Base-by-base conservation (phyloP, 1,284 basidiomycete genomes). In the Naganishia albida region DNA sequence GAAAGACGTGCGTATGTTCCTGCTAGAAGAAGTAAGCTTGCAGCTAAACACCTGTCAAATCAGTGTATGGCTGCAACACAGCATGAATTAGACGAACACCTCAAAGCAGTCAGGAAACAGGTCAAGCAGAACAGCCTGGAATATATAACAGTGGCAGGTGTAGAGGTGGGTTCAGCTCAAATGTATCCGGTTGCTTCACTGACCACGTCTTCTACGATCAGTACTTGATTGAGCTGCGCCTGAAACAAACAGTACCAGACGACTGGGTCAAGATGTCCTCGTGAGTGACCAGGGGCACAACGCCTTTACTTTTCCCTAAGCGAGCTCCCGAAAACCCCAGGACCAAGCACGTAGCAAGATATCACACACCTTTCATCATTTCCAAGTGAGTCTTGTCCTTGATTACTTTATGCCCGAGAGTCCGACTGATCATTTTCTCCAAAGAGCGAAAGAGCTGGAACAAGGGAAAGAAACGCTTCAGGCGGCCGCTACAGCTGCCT, bases 191-290 rank as follows among this genome's bases (percentile, higher is more conserved):
- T 15, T 1, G 23, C 15, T 8, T 15, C 18, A 20, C 3, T 23
- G 23, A 25, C 6, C 15, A 16, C 39, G 64, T 68, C 68, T 42
- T 49, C 63, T 23, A 59, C 18, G 34, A 39, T 2, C 68, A 63
- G 23, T 65, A 91, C 89, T 90, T 85, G 1, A 81, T 94, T 15
- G 89, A 93, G 76, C 81, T 96, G 18, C 7, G 90, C 91, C 52
- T 86, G 87, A 15, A 84, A 85, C 68, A 65, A 39, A 83, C 83
- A 12, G 85, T 92, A 2, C 95, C 95, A 0, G 83, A 84, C 7
- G 83, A 85, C 64, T 99, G 94, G 93, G 81, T 86, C 52, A 81
- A 89, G 43, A 82, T 93, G 55, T 90, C 87, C 42, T 86, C 85
- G 89, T 90, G 71, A 67, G 75, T 66, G 10, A 15, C 10, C 18